Evolutionary conservation across 805 yeast genomes (phyloP), one percentile per base, ranked within the genome.

Genomic region (Teunomyces kruisii): DNA sequence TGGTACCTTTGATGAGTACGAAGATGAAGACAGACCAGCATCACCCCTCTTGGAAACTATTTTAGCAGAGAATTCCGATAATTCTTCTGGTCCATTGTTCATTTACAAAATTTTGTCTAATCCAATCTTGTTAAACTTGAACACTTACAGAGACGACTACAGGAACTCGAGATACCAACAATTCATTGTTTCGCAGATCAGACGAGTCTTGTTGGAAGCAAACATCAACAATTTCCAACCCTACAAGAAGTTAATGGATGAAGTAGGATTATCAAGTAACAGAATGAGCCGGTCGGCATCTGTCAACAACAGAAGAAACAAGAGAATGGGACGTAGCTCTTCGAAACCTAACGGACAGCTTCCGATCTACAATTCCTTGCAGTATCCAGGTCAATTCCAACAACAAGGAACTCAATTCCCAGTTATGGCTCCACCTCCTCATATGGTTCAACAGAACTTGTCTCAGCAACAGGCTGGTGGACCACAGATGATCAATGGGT

Each of bases 221-320:
- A 80, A 79, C 46, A 74, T 84, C 31, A 55, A 71, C 37, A 69
- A 76, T 24, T 71, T 67, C 42, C 96, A 87, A 60, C 87, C 86
- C 29, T 88, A 88, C 65, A 87, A 88, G 59, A 81, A 96, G 52
- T 72, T 94, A 46, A 79, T 91, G 77, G 98, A 92, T 54, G 98
- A 92, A 64, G 92, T 90, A 50, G 97, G 97, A 3, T 69, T 91
- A 32, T 61, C 73, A 8, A 62, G 61, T 45, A 61, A 61, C 39
- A 55, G 73, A 40, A 50, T 68, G 36, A 61, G 61, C 40, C 53
- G 72, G 39, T 51, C 64, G 9, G 22, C 54, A 3, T 56, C 65
- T 4, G 39, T 51, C 14, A 56, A 58, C 9, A 54, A 53, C 42
- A 58, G 67, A 32, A 58, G 62, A 43, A 48, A 43, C 36, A 64